Conservation (phyloP, 805 yeast genomes). For the Millerozyma acaciae region DNA sequence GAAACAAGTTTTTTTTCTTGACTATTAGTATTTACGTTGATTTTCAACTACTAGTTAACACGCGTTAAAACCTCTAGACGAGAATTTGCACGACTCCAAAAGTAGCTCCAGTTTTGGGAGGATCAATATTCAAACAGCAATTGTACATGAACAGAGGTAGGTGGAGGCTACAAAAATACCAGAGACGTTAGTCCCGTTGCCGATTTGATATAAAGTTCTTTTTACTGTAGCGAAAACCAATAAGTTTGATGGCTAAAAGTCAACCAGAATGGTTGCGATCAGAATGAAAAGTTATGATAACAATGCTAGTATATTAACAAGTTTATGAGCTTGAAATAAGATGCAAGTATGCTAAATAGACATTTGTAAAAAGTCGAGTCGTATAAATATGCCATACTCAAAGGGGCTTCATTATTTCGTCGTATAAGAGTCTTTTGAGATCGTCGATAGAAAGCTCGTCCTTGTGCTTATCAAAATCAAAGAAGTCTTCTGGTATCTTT, state of each 20-base stretch:
- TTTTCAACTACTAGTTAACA: slow-evolving; percentile 2
- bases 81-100: neutral
- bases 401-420: slow-evolving; percentile 68
- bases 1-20: neutral
- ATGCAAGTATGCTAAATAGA: too few species aligned
- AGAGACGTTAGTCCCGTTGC: too few species aligned
- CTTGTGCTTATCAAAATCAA: slow-evolving; percentile 81
- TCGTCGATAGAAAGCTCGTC: slow-evolving; percentile 75
- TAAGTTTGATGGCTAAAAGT: too few species aligned
- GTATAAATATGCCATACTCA: too few species aligned
- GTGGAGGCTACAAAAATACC: too few species aligned
- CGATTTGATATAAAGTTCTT: too few species aligned
- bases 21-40: slow-evolving; percentile 2
- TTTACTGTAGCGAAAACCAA: too few species aligned
- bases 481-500: slow-evolving; percentile 81
- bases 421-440: slow-evolving; percentile 71
- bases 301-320: too few species aligned
- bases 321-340: too few species aligned
- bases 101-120: neutral
- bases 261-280: too few species aligned
- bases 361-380: too few species aligned
- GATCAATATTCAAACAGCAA: neutral
- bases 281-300: too few species aligned
- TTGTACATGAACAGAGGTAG: neutral
- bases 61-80: slow-evolving; percentile 6